Evolutionary conservation across 352 stramenopile species (phyloP), one percentile per base, ranked within the genome.

Genomic region (Phytophthora aleatoria): DNA sequence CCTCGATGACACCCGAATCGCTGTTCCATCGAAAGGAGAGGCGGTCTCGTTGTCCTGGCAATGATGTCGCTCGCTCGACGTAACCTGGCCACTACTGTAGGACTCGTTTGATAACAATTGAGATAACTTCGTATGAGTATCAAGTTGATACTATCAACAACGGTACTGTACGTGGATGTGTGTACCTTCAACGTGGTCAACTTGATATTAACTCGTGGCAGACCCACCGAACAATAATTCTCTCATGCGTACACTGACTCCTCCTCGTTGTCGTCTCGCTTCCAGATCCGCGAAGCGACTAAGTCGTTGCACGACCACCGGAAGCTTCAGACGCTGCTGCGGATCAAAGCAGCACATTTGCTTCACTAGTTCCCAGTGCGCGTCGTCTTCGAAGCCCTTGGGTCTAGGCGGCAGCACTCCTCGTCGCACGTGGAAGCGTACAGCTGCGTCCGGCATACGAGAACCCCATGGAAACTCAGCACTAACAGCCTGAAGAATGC

Each of bases 261-360:
- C 65, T 30, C 66, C 66, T 12, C 64, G 64, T 16, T 70, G 64
- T 48, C 64, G 27, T 38, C 68, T 36, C 4, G 59, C 41, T 38
- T 76, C 68, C 15, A 71, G 54, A 27, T 76, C 68, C 2, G 64
- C 58, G 35, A 76, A 71, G 4, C 68, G 64, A 44, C 64, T 48
- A 3, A 77, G 61, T n/a, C 64, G 56, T 50, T 77, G 65, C 27
- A 74, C 61, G 16, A 74, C 69, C 56, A 77, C 61, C 31, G 61
- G 51, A 30, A 77, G 65, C 43, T 73, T 64, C 7, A 73, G 62
- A 1, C 69, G 69, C 24, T 77, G 44, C 15, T 61, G 60, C 10
- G 69, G 65, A 12, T 74, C 65, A n/a, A 72, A 72, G 57, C 56
- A 63, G 61, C 69, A 74, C 69, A 77, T 74, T 61, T 70, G 59